Evolutionary conservation across 2,329 filamentous ascomycete genomes (phyloP), one percentile per base, ranked within the genome.

Genomic region (Colletotrichum sp.): DNA sequence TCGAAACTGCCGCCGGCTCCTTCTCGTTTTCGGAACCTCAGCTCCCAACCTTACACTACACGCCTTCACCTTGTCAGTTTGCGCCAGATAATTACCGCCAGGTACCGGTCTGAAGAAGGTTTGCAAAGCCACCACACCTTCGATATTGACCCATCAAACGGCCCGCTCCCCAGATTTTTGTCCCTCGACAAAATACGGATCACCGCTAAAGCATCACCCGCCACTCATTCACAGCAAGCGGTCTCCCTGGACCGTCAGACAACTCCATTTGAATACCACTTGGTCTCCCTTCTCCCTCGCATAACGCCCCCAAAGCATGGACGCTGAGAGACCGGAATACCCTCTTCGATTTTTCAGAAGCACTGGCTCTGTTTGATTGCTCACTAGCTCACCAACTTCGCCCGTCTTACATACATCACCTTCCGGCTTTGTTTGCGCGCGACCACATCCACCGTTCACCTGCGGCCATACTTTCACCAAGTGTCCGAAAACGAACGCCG

Each of bases 381-480:
- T 18, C 22, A 55, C 36, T 24, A n/a, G n/a, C 39, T 39, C 30
- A 55, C 36, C 30, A 36, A 39, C 39, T 55, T 67, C 30, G 26
- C 34, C 48, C 36, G n/a, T 15, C 52, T 44, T 18, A 39, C 34
- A 16, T 39, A 48, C 48, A 71, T 36, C 60, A 62, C 28, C 7
- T 52, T 8, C 36, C 12, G 64, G 32, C 62, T 75, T 75, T 75
- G 72, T 72, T 67, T 75, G 68, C 68, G 63, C 72, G 52, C 48
- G 24, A 18, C 63, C 68, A 26, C 15, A 22, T 32, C 16, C 52
- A n/a, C 32, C 32, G 28, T 32, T 57, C 5, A 22, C 36, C 60
- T 62, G 60, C 60, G 26, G 44, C 59, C 44, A 7, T 12, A 39
- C 60, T n/a, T 67, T 34, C 44, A 55, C 1, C 5, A 10, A 6